Percentiles rank a stretch among this genome's conserved stretches.
phyloP scores from a whole-genome alignment of 164 flowering plant genomes.

The Hamamelis virginiana region DNA sequence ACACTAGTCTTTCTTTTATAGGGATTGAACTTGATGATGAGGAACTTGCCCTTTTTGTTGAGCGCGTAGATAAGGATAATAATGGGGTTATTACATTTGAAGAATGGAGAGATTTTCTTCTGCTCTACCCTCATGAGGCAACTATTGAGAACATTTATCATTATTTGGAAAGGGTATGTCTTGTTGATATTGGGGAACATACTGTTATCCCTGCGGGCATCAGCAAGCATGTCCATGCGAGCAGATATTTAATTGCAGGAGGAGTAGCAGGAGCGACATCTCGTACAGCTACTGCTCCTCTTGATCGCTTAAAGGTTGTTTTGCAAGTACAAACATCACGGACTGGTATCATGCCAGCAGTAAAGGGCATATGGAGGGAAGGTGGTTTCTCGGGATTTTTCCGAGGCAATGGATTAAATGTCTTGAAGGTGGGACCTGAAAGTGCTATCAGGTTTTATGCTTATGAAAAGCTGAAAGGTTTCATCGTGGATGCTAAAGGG shows the following conservation, averaged over 20 bases:
- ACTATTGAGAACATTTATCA: slow-evolving; percentile 89
- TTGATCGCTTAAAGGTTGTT: slow-evolving; percentile 85
- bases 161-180: slow-evolving; percentile 89
- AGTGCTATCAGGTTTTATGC: slow-evolving; percentile 91
- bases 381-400: slow-evolving; percentile 80
- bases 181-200: slow-evolving; percentile 96
- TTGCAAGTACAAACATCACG: slow-evolving; percentile 79
- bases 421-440: slow-evolving; percentile 95
- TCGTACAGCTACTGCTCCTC: slow-evolving; percentile 98
- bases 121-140: slow-evolving; percentile 97
- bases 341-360: slow-evolving; percentile 58
- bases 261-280: slow-evolving; percentile 96
- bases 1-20: slow-evolving; percentile 49
- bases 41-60: slow-evolving; percentile 91
- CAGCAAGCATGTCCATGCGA: slow-evolving; percentile 75
- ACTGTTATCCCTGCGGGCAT: slow-evolving; percentile 89
- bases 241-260: slow-evolving; percentile 87
- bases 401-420: slow-evolving; percentile 95
- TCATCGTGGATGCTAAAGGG: slow-evolving; percentile 52
- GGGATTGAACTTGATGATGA: slow-evolving; percentile 92
- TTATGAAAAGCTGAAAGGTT: slow-evolving; percentile 73
- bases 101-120: slow-evolving; percentile 98
- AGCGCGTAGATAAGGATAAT: slow-evolving; percentile 94
- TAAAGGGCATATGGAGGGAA: slow-evolving; percentile 67
- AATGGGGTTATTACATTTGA: slow-evolving; percentile 96